Conservation (phyloP, 2,329 filamentous ascomycete genomes). For the Domatiomyces globalis region DNA sequence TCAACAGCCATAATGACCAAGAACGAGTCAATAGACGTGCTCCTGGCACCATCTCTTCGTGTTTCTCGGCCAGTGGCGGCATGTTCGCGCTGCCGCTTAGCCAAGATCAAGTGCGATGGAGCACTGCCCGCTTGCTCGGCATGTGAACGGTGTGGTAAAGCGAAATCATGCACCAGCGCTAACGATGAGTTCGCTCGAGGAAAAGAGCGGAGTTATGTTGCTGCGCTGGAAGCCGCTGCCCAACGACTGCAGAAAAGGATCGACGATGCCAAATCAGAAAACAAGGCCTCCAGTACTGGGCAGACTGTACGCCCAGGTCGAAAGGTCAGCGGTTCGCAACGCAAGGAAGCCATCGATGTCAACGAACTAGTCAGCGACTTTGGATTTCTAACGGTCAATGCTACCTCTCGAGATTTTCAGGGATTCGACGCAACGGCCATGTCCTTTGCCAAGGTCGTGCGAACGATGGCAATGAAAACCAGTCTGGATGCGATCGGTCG, state of each 20-base stretch:
- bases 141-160: conserved; percentile 79
- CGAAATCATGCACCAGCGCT: conserved; percentile 77
- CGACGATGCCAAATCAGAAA: conserved; percentile 24
- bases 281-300: background rate
- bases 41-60: conserved; percentile 41
- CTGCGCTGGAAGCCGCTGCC: conserved; percentile 79
- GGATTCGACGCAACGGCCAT: conserved; percentile 65
- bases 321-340: conserved; percentile 27
- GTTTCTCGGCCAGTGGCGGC: conserved; percentile 69
- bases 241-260: conserved; percentile 76
- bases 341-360: conserved; percentile 67
- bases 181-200: conserved; percentile 93
- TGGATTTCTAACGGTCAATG: conserved; percentile 86
- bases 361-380: conserved; percentile 90
- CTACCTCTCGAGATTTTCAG: conserved; percentile 86
- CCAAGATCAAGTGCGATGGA: conserved; percentile 96
- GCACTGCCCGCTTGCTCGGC: conserved; percentile 91
- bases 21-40: conserved; percentile 16
- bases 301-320: background rate
- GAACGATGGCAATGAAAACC: conserved; percentile 68
- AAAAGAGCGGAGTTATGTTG: conserved; percentile 93
- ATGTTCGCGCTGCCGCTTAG: conserved; percentile 69
- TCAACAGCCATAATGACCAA: conserved; percentile 9
- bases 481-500: conserved; percentile 47
- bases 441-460: conserved; percentile 77